Evolutionary conservation across 2,329 filamentous ascomycete species (phyloP).

Genomic region (Trichoderma semiorbis): DNA sequence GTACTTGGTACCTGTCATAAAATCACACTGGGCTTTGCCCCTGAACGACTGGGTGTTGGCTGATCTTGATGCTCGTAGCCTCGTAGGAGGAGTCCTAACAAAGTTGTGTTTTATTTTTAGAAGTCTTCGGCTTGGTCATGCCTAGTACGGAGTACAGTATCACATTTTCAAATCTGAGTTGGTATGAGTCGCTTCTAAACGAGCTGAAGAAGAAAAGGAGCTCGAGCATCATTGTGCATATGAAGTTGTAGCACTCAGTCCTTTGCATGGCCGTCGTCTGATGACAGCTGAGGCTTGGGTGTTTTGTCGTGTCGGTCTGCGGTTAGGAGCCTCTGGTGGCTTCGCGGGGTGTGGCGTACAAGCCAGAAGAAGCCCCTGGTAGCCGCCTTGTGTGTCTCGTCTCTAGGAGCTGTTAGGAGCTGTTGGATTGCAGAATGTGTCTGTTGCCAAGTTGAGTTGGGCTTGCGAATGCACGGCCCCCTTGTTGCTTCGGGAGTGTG

Average conservation of each 20-base stretch:
- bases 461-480: slow-evolving; percentile 30
- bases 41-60: neutral
- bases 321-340: neutral
- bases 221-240: neutral
- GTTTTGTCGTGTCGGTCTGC: slow-evolving; percentile 6
- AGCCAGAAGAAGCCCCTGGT: neutral
- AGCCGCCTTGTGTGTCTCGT: neutral
- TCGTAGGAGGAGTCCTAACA: neutral
- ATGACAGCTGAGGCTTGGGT: slow-evolving; percentile 1
- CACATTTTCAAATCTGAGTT: neutral
- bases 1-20: neutral
- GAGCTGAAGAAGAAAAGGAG: neutral
- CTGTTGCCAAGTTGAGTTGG: slow-evolving; percentile 33
- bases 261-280: neutral
- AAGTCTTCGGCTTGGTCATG: neutral
- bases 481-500: slow-evolving; percentile 16
- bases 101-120: neutral
- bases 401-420: neutral
- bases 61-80: neutral
- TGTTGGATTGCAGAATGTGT: neutral
- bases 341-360: slow-evolving; percentile 5
- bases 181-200: neutral
- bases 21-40: neutral
- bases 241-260: neutral
- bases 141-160: neutral